phyloP scores from a whole-genome alignment of 1,139 yeast genomes.

The Suhomyces choctaworum region DNA sequence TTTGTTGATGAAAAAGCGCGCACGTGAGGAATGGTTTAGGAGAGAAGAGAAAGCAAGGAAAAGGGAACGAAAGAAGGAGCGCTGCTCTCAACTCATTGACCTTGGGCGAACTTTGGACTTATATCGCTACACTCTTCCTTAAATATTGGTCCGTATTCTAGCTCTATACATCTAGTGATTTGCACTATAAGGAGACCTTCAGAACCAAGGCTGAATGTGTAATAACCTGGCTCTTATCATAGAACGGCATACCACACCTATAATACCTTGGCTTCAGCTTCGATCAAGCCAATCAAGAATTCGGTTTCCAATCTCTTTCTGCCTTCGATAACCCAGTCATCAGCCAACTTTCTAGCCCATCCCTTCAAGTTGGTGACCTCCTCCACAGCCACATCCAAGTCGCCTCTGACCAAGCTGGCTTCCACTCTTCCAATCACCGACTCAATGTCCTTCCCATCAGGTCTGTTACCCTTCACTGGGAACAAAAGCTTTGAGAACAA shows the following conservation, averaged over 20 bases:
- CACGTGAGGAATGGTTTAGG: not conserved
- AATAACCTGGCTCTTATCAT: too few species aligned
- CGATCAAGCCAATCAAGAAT: slow-evolving; percentile 66
- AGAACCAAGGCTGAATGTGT: too few species aligned
- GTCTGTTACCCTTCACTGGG: slow-evolving; percentile 55
- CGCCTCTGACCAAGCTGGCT: slow-evolving; percentile 70
- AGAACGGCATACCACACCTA: too few species aligned
- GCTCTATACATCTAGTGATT: too few species aligned
- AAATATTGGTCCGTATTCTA: too few species aligned
- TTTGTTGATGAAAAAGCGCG: not conserved
- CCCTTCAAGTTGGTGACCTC: slow-evolving; percentile 90
- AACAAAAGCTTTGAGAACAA: slow-evolving; percentile 75
- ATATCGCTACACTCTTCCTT: too few species aligned
- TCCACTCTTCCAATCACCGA: slow-evolving; percentile 86
- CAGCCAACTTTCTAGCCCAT: slow-evolving; percentile 87
- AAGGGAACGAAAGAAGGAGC: too few species aligned
- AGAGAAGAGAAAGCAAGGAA: too few species aligned
- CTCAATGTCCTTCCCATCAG: slow-evolving; percentile 81
- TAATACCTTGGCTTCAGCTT: slow-evolving; percentile 53
- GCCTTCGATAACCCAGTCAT: slow-evolving; percentile 88
- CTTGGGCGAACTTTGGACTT: too few species aligned
- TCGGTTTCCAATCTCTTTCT: slow-evolving; percentile 88
- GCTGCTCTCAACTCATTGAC: too few species aligned
- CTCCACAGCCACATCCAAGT: slow-evolving; percentile 85
- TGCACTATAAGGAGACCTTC: too few species aligned